Evolutionary conservation across 2,329 filamentous ascomycete species (phyloP), one percentile per base, ranked within the genome.

Genomic region (Paecilomyces formosus): DNA sequence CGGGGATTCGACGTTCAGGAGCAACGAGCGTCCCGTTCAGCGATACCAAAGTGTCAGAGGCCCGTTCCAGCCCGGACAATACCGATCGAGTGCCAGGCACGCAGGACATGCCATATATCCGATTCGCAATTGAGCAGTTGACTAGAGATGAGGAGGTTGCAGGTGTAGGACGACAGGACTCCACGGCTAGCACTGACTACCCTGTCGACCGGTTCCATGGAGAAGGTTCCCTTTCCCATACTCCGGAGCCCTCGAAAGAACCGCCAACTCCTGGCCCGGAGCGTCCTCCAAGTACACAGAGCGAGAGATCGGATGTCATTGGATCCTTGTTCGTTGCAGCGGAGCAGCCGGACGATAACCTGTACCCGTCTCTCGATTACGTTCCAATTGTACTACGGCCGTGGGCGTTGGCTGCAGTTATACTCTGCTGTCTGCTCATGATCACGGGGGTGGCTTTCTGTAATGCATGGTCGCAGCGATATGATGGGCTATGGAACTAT

Each of bases 71-170:
- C 50, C 53, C 51, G 28, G 64, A 73, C 35, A 64, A 65, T 15
- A 76, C 76, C 55, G 76, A 79, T 12, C 78, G 81, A 2, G 93
- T 90, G 0, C 92, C 92, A 0, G 90, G 88, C 9, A 79, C 91
- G 45, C 92, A 96, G 68, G 89, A 96, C 68, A 88, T 86, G 8
- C 92, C 91, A 0, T 96, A 92, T 72, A 90, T 97, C 62, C 88
- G 88, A 63, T 95, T 94, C 72, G 92, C 93, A 49, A 85, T 97
- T 62, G 89, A 96, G 63, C 90, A 93, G 62, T 78, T 97, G 65
- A 95, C 91, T 5, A 81, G 88, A 54, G 85, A 89, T 66, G 87
- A 87, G 58, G 85, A 89, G 60, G 80, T 85, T 5, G 75, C 79
- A 58, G 80, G 82, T 9, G 78, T 81, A 57, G 77, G 79, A 57